Base-by-base conservation (phyloP, 1,139 yeast species). In the Lodderomyces metapsilosis region DNA sequence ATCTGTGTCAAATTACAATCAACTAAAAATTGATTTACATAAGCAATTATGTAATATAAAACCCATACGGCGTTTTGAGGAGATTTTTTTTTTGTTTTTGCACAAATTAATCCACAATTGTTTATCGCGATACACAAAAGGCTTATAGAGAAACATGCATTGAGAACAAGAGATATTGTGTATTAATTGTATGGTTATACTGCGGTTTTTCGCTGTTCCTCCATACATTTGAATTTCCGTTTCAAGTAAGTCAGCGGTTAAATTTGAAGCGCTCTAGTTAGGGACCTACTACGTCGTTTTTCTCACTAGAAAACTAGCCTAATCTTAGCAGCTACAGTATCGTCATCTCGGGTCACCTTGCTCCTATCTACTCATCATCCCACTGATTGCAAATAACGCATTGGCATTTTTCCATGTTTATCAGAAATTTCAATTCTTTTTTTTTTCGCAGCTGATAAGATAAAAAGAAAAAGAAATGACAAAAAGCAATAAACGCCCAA, bases 371-470 rank as follows among this genome's bases (percentile, higher is more conserved):
- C n/a, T n/a, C n/a, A n/a, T n/a, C 22, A 23, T 23, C n/a, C 9
- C 9, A 23, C 9, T 6, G 9, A 4, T 4, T 23, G n/a, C 4
- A 10, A 23, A 23, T 23, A 23, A 8, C 5, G 25, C 9, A 10
- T 7, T 23, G 4, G 12, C n/a, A 6, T 11, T 11, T 11, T 24
- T 9, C 9, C 9, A 8, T 4, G 11, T 24, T 24, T 25, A 25
- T 25, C 30, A 25, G n/a, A 12, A 9, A 9, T 8, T 25, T 15
- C 11, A 25, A n/a, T n/a, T n/a, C n/a, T n/a, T n/a, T n/a, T n/a
- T n/a, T n/a, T 25, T 28, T 28, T 28, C 18, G 32, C 32, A 28
- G 18, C 32, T 28, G 32, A 28, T 28, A 28, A 28, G 32, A 11
- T 24, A 24, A 24, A 24, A 24, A 15, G 15, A 28, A 13, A 28